Conservation (phyloP, 1,284 basidiomycete genomes). For the Trichosporon coremiiforme region DNA sequence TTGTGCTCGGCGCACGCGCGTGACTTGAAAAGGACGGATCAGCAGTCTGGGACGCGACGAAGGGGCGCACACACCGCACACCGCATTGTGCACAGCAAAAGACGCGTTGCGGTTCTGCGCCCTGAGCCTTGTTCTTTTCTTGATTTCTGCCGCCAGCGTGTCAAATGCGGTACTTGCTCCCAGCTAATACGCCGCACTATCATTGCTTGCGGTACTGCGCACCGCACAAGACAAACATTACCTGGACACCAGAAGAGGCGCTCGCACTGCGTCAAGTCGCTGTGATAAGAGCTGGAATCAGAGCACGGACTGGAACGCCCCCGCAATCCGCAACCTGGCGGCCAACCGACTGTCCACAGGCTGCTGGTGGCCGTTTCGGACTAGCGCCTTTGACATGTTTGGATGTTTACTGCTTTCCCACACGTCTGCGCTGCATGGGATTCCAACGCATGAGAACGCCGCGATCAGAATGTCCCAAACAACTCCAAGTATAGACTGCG, state of each 20-base stretch:
- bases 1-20: too few relatives aligned
- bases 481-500: too few relatives aligned
- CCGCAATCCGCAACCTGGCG: conserved; percentile 6
- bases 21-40: background rate
- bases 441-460: background rate
- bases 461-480: background rate
- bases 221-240: background rate
- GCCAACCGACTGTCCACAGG: too few relatives aligned
- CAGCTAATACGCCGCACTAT: background rate
- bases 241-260: background rate
- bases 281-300: background rate
- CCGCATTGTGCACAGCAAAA: background rate
- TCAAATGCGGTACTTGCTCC: too few relatives aligned
- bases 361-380: background rate
- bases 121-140: background rate
- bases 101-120: background rate
- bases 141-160: too few relatives aligned
- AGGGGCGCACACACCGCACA: background rate
- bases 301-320: background rate
- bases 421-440: background rate
- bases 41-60: background rate
- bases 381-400: background rate
- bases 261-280: background rate
- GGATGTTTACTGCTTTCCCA: background rate
- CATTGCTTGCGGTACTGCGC: background rate